Evolutionary conservation across 2,329 filamentous ascomycete species (phyloP), one percentile per base, ranked within the genome.

Genomic region (Penicillium sp.): DNA sequence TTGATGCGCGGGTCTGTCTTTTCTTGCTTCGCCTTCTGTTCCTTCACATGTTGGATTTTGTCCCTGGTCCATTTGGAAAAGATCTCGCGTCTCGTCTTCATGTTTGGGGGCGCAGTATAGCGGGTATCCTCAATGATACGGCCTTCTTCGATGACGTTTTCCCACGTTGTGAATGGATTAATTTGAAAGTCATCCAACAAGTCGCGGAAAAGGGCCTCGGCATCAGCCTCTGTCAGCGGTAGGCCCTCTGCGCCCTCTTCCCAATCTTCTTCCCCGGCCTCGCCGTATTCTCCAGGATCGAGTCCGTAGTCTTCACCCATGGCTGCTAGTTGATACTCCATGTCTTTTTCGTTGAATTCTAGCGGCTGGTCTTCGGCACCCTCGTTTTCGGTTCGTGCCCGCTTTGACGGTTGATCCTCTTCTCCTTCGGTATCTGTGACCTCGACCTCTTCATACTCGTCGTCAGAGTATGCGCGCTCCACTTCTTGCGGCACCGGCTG

Each of bases 321-420:
- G 26, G 89, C 87, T 49, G 90, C 89, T 11, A 99, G 79, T 68
- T 99, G 94, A 68, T 87, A 92, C 34, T 90, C 92, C 64, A 99
- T 95, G 67, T 99, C 94, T 49, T 92, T 93, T 71, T 97, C 94
- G 52, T 89, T 90, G 66, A 96, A 96, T 65, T 97, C 93, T 7
- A 94, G 75, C 1, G 79, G 76, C 42, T 76, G 73, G 11, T 81
- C 74, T 11, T 75, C 60, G 55, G 55, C 35, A 30, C 78, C 56
- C 73, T 78, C 81, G 39, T 79, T 77, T 58, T 83, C 84, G 34
- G 77, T 84, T 67, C 70, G 80, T 67, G 69, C 76, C 52, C 72
- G 79, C 73, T 78, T 84, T 53, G 69, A 75, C 61, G 73, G 70
- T 83, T 79, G 71, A 80, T 77, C 64, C 82, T 64, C 60, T 11